Base-by-base conservation (phyloP, 106 monocot species). In the Agapanthus africanus region DNA sequence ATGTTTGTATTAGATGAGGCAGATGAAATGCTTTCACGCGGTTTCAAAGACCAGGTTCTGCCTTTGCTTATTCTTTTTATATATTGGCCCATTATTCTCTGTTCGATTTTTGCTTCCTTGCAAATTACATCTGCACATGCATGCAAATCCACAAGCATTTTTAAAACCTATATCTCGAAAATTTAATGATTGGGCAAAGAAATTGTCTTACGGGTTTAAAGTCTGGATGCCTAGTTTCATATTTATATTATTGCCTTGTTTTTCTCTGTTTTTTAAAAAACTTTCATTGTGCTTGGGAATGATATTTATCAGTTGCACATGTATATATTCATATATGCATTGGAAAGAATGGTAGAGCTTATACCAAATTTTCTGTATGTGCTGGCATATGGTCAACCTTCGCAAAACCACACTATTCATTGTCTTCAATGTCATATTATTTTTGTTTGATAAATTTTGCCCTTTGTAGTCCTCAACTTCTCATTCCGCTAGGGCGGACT, bases 1-100 rank as follows among this genome's bases (percentile, higher is more conserved):
- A 76, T 77, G 72, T 76, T 82, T 65, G 82, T 77, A 16, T 67
- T 83, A 41, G 83, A 83, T 57, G 79, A 83, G 40, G 79, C 83
- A 27, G 83, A 83, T 63, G 79, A 83, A 38, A 83, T 83, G 83
- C 79, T 83, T 32, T 75, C 74, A 41, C 65, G 73, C 25, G 83
- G 83, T 46, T 83, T 83, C 76, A 77, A 73, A 61, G 82, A 82
- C 37, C 77, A 82, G 73, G 82, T 82, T 54, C 23, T 19, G 22
- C 47, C 32, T 40, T 51, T 40, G 2, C 23, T 4, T 14, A 14
- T 38, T 42, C 10, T 16, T 23, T 61, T 61, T 61, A n/a, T n/a
- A 35, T 5, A n/a, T 59, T 33, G 35, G 6, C 18, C 36, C 36
- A 18, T 35, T 35, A 35, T 2, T 36, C 31, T 25, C 31, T 57